Evolutionary conservation across 495 filamentous ascomycete genomes (phyloP).

Genomic region (Aspergillus diversus): DNA sequence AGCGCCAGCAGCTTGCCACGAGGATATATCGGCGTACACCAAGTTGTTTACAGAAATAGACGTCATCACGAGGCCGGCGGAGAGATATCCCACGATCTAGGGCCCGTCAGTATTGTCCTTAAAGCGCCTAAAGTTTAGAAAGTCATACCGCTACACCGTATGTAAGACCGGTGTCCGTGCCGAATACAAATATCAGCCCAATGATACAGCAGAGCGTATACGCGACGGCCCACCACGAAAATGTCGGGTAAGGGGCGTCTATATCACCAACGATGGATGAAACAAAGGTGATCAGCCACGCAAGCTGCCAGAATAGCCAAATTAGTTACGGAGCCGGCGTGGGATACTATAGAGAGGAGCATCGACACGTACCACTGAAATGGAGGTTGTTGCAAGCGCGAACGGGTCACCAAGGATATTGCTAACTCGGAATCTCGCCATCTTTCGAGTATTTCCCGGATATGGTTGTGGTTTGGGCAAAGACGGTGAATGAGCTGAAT

Average conservation of each 20-base stretch:
- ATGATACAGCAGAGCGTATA: constrained; percentile 83
- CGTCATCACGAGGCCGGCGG: constrained; percentile 78
- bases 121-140: neutral
- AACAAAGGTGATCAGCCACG: constrained; percentile 92
- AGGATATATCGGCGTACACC: constrained; percentile 68
- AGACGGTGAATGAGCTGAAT: constrained; percentile 65
- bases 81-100: constrained; percentile 82
- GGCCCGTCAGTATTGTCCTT: constrained; percentile 28
- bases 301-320: constrained; percentile 60
- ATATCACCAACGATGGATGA: constrained; percentile 78
- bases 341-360: neutral
- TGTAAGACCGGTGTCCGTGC: constrained; percentile 76
- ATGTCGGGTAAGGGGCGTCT: constrained; percentile 68
- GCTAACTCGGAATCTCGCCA: constrained; percentile 72
- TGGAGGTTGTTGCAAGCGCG: constrained; percentile 90
- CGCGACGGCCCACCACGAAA: constrained; percentile 85
- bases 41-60: constrained; percentile 81
- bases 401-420: constrained; percentile 97
- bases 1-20: constrained; percentile 85
- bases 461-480: constrained; percentile 75
- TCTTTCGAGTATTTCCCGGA: constrained; percentile 28
- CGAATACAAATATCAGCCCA: constrained; percentile 78
- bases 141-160: constrained; percentile 83
- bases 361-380: constrained; percentile 74
- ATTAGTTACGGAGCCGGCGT: constrained; percentile 8